These are phyloP conservation scores for Pythium coloratum DNA, from an alignment of 352 stramenopile genomes.

Conservation along the genomic window DNA sequence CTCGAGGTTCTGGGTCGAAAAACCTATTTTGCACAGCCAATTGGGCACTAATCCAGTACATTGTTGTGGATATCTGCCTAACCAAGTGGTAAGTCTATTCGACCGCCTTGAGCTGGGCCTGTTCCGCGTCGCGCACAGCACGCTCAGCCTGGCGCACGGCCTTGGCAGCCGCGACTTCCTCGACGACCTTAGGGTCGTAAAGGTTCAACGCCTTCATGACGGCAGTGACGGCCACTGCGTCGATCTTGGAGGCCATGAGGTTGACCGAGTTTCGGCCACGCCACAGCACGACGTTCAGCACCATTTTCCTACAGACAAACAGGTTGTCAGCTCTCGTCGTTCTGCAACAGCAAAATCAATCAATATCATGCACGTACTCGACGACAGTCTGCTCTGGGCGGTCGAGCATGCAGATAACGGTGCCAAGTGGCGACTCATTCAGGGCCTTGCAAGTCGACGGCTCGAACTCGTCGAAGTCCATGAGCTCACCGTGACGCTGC, in stretches of 20 bases:
- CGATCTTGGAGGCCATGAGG: constrained; percentile 83
- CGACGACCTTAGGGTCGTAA: constrained; percentile 49
- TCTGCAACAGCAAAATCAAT: background rate
- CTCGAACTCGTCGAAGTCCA: constrained; percentile 86
- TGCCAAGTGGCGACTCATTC: constrained; percentile 63
- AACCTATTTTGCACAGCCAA: constrained; percentile 42
- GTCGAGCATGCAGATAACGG: constrained; percentile 73
- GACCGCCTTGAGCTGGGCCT: constrained; percentile 21
- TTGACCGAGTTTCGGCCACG: constrained; percentile 86
- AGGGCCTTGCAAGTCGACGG: constrained; percentile 47
- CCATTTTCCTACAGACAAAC: constrained; percentile 49
- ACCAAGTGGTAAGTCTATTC: background rate
- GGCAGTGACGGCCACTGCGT: constrained; percentile 69
- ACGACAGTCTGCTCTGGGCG: constrained; percentile 54
- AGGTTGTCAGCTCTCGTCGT: background rate
- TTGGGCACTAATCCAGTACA: constrained; percentile 20
- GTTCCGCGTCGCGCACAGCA: constrained; percentile 35
- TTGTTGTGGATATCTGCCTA: background rate
- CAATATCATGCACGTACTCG: constrained; percentile 51
- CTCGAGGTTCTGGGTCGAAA: constrained; percentile 18
- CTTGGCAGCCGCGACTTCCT: constrained; percentile 48
- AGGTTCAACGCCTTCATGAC: constrained; percentile 87
- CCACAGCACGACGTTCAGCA: constrained; percentile 87
- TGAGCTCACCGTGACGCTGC: constrained; percentile 74
- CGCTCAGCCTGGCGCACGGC: constrained; percentile 46